Percentiles rank a stretch among this genome's conserved stretches.
phyloP scores from a whole-genome alignment of 192 early-diverging fungal genomes.

The Backusella parvicylindrica region DNA sequence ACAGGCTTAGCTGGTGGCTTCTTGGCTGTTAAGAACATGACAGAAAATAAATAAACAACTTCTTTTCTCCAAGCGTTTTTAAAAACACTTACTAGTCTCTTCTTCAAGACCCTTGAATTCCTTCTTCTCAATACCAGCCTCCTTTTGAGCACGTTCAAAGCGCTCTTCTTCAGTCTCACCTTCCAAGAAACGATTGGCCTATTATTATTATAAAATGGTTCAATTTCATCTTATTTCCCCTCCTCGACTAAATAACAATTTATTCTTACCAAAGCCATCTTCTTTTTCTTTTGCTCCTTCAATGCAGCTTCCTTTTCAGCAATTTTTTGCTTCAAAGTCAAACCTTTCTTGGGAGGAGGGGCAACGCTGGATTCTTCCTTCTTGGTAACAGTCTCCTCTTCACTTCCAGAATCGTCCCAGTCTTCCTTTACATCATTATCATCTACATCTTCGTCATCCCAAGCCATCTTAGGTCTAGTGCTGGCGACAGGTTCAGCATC shows the following conservation, averaged over 20 bases:
- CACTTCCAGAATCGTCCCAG: constrained; percentile 32
- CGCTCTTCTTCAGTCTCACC: constrained; percentile 52
- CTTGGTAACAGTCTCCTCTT: neutral
- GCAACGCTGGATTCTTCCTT: constrained; percentile 43
- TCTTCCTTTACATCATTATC: constrained; percentile 59
- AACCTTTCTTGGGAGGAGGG: constrained; percentile 41
- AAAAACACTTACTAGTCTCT: constrained; percentile 33
- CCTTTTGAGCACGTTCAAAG: constrained; percentile 49
- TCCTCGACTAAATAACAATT: neutral
- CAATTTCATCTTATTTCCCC: neutral
- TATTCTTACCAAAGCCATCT: constrained; percentile 7
- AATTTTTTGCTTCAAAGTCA: constrained; percentile 51
- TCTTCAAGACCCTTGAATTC: constrained; percentile 60
- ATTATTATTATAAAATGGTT: neutral
- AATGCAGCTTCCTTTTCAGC: constrained; percentile 51
- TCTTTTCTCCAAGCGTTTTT: neutral
- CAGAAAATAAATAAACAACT: neutral
- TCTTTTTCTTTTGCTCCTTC: constrained; percentile 38
- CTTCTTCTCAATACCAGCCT: constrained; percentile 58
- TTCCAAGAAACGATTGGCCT: constrained; percentile 20
- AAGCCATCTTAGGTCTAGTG: constrained; percentile 44
- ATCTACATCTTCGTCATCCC: constrained; percentile 59
- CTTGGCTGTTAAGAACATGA: neutral
- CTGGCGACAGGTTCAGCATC: constrained; percentile 36
- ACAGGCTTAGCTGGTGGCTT: constrained; percentile 7